phyloP scores from a whole-genome alignment of 1,284 basidiomycete genomes.

The Hypsizygus ulmarius region DNA sequence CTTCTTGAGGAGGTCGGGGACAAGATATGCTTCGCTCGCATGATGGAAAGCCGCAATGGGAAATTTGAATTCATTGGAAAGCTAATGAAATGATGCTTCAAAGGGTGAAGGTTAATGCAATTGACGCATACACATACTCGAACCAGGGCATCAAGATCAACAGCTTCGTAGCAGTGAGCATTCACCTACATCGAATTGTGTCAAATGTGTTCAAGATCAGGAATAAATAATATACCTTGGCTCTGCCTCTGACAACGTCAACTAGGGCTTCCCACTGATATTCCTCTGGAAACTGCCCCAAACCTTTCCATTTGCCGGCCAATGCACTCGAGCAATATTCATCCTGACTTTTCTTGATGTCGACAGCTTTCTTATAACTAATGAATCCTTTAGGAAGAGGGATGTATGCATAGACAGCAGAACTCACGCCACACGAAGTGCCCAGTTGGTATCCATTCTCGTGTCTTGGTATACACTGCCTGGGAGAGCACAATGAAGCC shows the following conservation, averaged over 20 bases:
- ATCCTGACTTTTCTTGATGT: conserved; percentile 73
- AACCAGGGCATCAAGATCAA: conserved; percentile 73
- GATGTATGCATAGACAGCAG: neutral
- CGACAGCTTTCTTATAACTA: conserved; percentile 65
- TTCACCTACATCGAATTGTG: conserved; percentile 39
- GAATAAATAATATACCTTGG: conserved; percentile 48
- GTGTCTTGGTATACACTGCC: conserved; percentile 39
- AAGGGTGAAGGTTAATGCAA: neutral
- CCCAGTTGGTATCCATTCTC: conserved; percentile 63
- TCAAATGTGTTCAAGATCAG: neutral
- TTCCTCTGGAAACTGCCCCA: conserved; percentile 69
- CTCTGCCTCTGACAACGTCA: conserved; percentile 76
- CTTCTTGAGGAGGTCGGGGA: conserved; percentile 74
- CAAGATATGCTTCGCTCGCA: conserved; percentile 83
- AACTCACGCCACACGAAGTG: conserved; percentile 49
- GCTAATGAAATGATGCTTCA: conserved; percentile 32
- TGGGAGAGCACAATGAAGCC: conserved; percentile 21
- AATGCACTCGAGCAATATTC: conserved; percentile 57
- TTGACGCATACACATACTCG: conserved; percentile 41
- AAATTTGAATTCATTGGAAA: conserved; percentile 80
- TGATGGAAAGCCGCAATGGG: conserved; percentile 84
- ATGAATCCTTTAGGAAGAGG: neutral
- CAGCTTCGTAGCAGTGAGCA: conserved; percentile 75
- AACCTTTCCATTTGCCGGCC: conserved; percentile 53
- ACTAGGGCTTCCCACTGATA: conserved; percentile 81